These are phyloP conservation scores for Blastocystis sp. DNA, from an alignment of 352 stramenopile species.

Conservation along the genomic window DNA sequence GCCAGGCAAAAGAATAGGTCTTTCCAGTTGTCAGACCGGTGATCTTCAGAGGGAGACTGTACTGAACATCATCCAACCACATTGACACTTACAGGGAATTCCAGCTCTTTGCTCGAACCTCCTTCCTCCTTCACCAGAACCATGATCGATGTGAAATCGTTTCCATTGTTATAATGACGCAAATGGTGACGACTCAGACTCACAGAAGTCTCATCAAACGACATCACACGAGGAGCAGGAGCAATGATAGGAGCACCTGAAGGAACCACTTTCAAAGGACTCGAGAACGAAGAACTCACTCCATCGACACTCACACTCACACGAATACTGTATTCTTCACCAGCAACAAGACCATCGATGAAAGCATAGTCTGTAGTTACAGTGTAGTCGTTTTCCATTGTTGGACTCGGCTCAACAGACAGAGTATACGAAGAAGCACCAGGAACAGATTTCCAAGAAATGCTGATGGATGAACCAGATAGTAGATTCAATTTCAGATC, in stretches of 20 bases:
- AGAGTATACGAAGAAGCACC: slow-evolving; percentile 28
- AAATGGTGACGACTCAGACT: slow-evolving; percentile 30
- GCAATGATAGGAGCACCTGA: slow-evolving; percentile 40
- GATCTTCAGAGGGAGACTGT: slow-evolving; percentile 17
- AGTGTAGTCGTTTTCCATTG: slow-evolving; percentile 17
- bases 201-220: slow-evolving; percentile 51
- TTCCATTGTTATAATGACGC: slow-evolving; percentile 38
- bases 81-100: slow-evolving; percentile 1
- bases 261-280: slow-evolving; percentile 16
- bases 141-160: neutral
- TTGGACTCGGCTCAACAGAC: neutral
- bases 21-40: neutral
- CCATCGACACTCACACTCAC: neutral
- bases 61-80: neutral
- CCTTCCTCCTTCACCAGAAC: neutral
- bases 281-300: neutral
- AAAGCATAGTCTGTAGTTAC: slow-evolving; percentile 43
- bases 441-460: slow-evolving; percentile 13
- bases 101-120: neutral
- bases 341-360: slow-evolving; percentile 13
- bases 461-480: slow-evolving; percentile 56
- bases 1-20: slow-evolving; percentile 31
- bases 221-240: slow-evolving; percentile 50
- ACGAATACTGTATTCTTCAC: slow-evolving; percentile 18
- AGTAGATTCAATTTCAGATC: slow-evolving; percentile 55